Evolutionary conservation across 176 grass and related monocot species (phyloP).

Genomic region (Carex myosuroides): DNA sequence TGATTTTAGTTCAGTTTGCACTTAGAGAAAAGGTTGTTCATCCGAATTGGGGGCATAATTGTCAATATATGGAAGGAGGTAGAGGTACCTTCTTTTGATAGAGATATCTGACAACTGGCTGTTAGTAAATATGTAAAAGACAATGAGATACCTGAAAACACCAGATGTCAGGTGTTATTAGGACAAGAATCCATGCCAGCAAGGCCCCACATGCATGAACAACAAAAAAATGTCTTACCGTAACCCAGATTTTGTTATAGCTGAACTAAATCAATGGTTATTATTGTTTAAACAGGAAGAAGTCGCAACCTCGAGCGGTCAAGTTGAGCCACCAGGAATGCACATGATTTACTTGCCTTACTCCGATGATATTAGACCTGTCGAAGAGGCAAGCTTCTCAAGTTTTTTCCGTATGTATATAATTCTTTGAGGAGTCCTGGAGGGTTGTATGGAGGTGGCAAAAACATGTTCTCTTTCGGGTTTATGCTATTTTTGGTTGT

Average conservation of each 20-base stretch:
- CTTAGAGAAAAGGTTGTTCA: background rate
- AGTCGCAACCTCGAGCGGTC: slow-evolving; percentile 47
- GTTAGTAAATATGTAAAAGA: background rate
- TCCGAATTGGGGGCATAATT: background rate
- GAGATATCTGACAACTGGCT: background rate
- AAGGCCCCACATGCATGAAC: background rate
- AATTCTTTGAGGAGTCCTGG: background rate
- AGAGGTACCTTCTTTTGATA: background rate
- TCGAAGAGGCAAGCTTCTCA: slow-evolving; percentile 60
- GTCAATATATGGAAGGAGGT: background rate
- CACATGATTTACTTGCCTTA: slow-evolving; percentile 97
- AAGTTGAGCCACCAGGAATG: slow-evolving; percentile 84
- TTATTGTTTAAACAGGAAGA: slow-evolving; percentile 55
- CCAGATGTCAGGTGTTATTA: background rate
- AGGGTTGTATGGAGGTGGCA: background rate
- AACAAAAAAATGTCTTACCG: background rate
- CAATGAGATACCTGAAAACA: background rate
- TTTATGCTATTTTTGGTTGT: background rate
- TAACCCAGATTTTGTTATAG: background rate
- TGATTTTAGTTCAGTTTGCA: background rate
- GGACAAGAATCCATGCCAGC: background rate
- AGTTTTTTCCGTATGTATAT: background rate
- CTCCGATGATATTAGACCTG: slow-evolving; percentile 80
- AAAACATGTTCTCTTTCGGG: background rate
- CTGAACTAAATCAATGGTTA: slow-evolving; percentile 24